Percentiles rank a stretch among this genome's conserved stretches.
Conservation (phyloP, 495 filamentous ascomycete species). For the Rostrohypoxylon terebratum region DNA sequence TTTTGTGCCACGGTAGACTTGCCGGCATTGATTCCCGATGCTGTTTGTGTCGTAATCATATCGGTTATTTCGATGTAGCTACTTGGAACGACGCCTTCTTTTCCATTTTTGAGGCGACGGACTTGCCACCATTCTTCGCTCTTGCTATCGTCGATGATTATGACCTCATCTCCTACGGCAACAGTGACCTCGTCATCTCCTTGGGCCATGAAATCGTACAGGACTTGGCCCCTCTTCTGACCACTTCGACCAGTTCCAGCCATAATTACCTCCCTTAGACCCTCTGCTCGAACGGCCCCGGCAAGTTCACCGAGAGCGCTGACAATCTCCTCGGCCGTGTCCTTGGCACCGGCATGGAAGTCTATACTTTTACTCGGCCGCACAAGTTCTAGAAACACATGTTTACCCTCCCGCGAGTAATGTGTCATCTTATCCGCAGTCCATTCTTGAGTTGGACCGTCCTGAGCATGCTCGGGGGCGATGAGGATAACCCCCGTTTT, state of each 20-base stretch:
- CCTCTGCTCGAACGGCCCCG: conserved; percentile 83
- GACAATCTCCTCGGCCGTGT: conserved; percentile 94
- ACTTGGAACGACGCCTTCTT: conserved; percentile 97
- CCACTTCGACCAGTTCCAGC: conserved; percentile 72
- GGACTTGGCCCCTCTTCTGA: conserved; percentile 83
- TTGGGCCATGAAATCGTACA: conserved; percentile 97
- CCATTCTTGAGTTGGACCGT: conserved; percentile 91
- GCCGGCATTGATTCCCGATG: conserved; percentile 71
- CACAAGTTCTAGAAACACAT: conserved; percentile 94
- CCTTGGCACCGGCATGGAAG: conserved; percentile 96
- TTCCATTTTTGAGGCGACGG: conserved; percentile 85
- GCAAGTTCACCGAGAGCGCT: conserved; percentile 87
- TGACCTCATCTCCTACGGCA: conserved; percentile 86
- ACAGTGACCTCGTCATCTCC: conserved; percentile 98
- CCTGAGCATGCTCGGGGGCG: conserved; percentile 80
- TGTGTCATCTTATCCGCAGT: conserved; percentile 90
- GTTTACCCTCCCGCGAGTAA: conserved; percentile 97
- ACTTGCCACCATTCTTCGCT: conserved; percentile 99
- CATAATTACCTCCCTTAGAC: conserved; percentile 86
- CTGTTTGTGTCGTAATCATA: conserved; percentile 60
- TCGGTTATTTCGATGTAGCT: conserved; percentile 92
- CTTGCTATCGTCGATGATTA: conserved; percentile 87
- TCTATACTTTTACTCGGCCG: conserved; percentile 92
- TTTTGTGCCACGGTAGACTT: conserved; percentile 84
- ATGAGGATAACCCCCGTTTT: conserved; percentile 90